Percentiles rank a stretch among this genome's conserved stretches.
These are phyloP conservation scores for Phytophthora constricta DNA, from an alignment of 352 stramenopile genomes.

Conservation along the genomic window DNA sequence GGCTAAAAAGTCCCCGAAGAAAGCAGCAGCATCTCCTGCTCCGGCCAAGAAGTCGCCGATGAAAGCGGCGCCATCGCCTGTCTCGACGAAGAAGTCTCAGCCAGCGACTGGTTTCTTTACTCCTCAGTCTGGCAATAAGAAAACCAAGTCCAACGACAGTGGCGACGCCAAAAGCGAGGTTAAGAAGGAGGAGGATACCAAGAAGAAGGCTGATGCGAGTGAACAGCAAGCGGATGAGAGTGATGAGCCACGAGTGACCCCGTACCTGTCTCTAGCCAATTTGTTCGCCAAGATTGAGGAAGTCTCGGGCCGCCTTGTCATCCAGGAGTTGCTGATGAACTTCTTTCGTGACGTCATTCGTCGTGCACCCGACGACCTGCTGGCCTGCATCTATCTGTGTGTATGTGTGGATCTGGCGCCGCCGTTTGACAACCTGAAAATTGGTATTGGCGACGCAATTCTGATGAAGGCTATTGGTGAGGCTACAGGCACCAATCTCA, in stretches of 20 bases:
- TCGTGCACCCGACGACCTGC: constrained; percentile 80
- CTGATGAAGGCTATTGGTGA: constrained; percentile 98
- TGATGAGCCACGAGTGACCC: constrained; percentile 32
- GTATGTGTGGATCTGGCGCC: constrained; percentile 94
- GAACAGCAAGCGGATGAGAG: constrained; percentile 13
- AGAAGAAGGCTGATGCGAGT: constrained; percentile 12
- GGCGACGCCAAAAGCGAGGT: constrained; percentile 6
- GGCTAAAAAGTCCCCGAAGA: constrained; percentile 17
- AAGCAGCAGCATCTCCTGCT: constrained; percentile 17
- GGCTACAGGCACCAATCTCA: constrained; percentile 90
- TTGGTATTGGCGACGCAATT: constrained; percentile 98
- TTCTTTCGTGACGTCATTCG: constrained; percentile 88
- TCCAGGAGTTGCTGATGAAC: constrained; percentile 85
- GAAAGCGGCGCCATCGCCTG: constrained; percentile 18
- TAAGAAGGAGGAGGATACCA: constrained; percentile 17
- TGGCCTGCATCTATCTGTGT: constrained; percentile 92
- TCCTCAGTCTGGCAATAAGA: constrained; percentile 27
- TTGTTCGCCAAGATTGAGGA: constrained; percentile 85
- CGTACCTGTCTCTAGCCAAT: constrained; percentile 69
- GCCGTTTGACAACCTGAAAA: constrained; percentile 97
- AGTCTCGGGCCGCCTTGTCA: constrained; percentile 73
- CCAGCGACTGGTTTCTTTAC: constrained; percentile 44
- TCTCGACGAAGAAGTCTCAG: neutral
- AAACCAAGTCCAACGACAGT: constrained; percentile 16
- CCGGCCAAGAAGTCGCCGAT: constrained; percentile 20